Percentiles rank a stretch among this genome's conserved stretches.
Evolutionary conservation across 2,329 filamentous ascomycete genomes (phyloP).

Genomic region (Pseudonectria foliicola): DNA sequence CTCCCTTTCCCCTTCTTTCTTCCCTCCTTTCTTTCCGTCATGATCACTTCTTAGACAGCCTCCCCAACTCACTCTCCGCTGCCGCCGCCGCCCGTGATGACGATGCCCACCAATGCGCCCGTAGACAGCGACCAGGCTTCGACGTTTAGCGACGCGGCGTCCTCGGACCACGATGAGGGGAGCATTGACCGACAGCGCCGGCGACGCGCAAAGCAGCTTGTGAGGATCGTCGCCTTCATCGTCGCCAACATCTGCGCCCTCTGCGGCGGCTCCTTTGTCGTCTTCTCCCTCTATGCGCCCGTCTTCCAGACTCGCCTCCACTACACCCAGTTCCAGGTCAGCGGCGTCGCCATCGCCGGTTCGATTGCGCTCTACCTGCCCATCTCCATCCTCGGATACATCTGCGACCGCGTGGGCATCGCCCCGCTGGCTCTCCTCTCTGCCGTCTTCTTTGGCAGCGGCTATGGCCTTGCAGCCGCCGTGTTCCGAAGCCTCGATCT

Average conservation of each 20-base stretch:
- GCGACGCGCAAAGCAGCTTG: constrained; percentile 23
- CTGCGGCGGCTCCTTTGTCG: constrained; percentile 84
- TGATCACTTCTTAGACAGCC: background rate
- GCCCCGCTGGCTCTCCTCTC: constrained; percentile 68
- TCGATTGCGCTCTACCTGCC: constrained; percentile 86
- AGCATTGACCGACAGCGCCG: constrained; percentile 13
- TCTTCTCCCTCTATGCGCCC: constrained; percentile 90
- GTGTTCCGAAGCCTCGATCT: constrained; percentile 55
- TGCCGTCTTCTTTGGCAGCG: constrained; percentile 65
- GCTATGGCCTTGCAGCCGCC: constrained; percentile 77
- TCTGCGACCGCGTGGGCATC: constrained; percentile 84
- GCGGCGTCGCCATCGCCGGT: constrained; percentile 78
- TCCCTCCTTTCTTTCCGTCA: background rate
- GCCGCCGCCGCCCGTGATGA: constrained; percentile 14
- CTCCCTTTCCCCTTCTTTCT: background rate
- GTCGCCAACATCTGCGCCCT: constrained; percentile 53
- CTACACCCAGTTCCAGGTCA: constrained; percentile 90
- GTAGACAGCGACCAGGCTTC: constrained; percentile 19
- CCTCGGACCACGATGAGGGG: constrained; percentile 6
- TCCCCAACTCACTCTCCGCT: constrained; percentile 5
- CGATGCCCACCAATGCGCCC: constrained; percentile 8
- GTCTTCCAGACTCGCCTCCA: constrained; percentile 79
- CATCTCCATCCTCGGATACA: constrained; percentile 82
- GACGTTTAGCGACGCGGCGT: constrained; percentile 12
- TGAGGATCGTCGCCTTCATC: constrained; percentile 43